These are phyloP conservation scores for Candida manassasensis DNA, from an alignment of 805 yeast species.

Conservation along the genomic window DNA sequence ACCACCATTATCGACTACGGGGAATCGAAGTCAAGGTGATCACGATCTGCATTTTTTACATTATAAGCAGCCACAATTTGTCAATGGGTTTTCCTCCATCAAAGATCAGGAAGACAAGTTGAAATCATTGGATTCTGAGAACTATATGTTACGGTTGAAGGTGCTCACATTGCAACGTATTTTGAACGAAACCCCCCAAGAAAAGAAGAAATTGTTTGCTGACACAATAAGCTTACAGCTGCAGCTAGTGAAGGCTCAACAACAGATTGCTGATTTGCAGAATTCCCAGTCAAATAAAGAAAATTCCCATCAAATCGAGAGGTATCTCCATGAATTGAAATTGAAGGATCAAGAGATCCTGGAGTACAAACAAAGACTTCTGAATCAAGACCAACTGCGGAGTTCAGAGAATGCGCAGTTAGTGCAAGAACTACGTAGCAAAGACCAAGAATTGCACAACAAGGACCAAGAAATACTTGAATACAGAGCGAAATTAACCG, in stretches of 20 bases:
- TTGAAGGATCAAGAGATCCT: slow-evolving; percentile 1
- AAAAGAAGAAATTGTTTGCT: slow-evolving; percentile 6
- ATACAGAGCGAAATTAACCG: neutral
- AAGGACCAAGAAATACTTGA: neutral
- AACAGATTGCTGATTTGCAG: neutral
- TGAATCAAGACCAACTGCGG: neutral
- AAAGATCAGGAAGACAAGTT: slow-evolving; percentile 10
- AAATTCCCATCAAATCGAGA: neutral
- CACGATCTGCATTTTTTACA: too few relatives aligned
- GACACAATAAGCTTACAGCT: slow-evolving; percentile 1
- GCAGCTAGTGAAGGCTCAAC: slow-evolving; percentile 1
- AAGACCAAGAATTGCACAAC: neutral
- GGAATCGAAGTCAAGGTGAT: neutral
- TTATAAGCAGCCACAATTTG: neutral
- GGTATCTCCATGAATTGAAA: neutral
- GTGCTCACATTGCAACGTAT: slow-evolving; percentile 7
- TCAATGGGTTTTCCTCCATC: slow-evolving; percentile 5
- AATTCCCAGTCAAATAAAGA: neutral
- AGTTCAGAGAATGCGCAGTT: neutral
- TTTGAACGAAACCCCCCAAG: slow-evolving; percentile 8
- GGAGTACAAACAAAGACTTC: neutral
- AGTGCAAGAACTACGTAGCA: neutral
- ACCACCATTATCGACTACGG: neutral
- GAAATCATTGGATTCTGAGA: slow-evolving; percentile 9
- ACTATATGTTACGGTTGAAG: slow-evolving; percentile 9